Base-by-base conservation (phyloP, 2,329 filamentous ascomycete species). In the Leptoxyphium fumago region DNA sequence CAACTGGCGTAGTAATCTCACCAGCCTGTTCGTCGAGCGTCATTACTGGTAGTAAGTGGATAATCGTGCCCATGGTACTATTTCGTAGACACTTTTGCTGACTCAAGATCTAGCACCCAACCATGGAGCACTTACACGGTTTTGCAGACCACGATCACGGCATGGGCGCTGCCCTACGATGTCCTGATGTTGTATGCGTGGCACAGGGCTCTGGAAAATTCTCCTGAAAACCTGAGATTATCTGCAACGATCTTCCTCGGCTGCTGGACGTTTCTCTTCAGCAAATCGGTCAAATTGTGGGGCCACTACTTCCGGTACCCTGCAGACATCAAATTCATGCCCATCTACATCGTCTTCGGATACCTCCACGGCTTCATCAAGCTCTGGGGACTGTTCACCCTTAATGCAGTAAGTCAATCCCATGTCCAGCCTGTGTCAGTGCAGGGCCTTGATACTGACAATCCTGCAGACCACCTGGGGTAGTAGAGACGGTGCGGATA, bases 1-100 rank as follows among this genome's bases (percentile, higher is more conserved):
- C 71, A 96, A 96, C 66, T 96, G 89, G 89, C 76, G 89, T 60
- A 94, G 87, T 70, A 96, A 96, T 64, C 80, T 86, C 64, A 95
- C 86, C 43, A 95, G 86, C 63, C 73, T 95, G 58, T 74, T 89
- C 51, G 77, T 77, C 50, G 89, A 95, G 66, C 72, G 82, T 60
- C 76, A 86, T 58, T 84, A 95, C 57, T 86, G 84, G 78, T 79
- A 68, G 88, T 94, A 74, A 80, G 86, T 78, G 28, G 41, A 49
- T 13, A 36, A 36, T 13, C 5, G 15, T 5, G 44, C 40, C 38
- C 30, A 42, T 45, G n/a, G 21, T 49, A 46, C 34, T 18, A 26
- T 15, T 39, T 6, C 38, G 5, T 18, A 13, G 11, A 18, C 45
- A 42, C 41, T 40, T 38, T 38, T 38, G 42, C 43, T 52, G 45